These are phyloP conservation scores for Candida ponderosae DNA, from an alignment of 805 yeast species.

Conservation along the genomic window DNA sequence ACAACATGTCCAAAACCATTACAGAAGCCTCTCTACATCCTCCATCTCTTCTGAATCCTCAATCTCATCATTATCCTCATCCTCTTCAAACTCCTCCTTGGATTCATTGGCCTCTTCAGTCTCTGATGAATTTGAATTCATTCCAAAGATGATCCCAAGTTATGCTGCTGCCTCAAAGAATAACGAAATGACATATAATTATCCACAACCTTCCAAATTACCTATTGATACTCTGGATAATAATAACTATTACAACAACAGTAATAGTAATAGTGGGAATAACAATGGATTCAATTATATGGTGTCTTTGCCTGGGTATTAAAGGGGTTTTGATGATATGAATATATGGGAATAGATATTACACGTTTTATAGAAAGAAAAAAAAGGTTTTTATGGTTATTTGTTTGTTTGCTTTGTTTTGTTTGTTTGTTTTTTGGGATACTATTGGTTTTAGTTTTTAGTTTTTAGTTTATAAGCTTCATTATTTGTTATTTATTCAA, in stretches of 20 bases:
- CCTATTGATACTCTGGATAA: neutral
- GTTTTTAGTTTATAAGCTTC: too few species aligned
- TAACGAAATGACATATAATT: too few species aligned
- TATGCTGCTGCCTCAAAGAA: neutral
- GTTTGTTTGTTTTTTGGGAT: too few species aligned
- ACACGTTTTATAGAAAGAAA: too few species aligned
- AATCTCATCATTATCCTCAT: conserved; percentile 6
- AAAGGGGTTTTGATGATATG: too few species aligned
- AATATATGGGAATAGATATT: too few species aligned
- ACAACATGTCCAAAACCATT: conserved; percentile 5
- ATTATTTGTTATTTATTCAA: too few species aligned
- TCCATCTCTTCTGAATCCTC: conserved; percentile 8
- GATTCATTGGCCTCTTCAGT: neutral
- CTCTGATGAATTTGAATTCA: neutral
- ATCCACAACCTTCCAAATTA: too few species aligned
- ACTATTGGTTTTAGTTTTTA: too few species aligned
- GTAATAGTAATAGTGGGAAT: neutral
- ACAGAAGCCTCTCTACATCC: conserved; percentile 7
- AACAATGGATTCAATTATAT: neutral
- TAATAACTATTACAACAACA: neutral
- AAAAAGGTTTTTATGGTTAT: too few species aligned
- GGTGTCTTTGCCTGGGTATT: neutral
- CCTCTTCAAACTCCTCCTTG: conserved; percentile 4
- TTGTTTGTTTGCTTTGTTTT: too few species aligned
- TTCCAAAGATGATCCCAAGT: neutral